Conservation (phyloP, 768 basidiomycete species). For the Lentinus brumalis region DNA sequence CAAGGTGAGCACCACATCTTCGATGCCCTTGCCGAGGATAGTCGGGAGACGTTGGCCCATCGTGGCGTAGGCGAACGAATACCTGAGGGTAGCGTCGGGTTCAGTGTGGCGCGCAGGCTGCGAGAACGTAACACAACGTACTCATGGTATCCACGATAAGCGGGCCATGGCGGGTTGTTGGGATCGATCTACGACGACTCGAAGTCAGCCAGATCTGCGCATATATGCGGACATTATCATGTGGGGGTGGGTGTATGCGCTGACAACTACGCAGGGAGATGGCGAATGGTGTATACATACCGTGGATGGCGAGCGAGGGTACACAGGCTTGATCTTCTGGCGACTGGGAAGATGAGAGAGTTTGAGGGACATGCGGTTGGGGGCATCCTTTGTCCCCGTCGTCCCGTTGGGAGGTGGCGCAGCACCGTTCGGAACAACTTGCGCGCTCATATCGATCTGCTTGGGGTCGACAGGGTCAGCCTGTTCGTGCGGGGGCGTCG, state of each 20-base stretch:
- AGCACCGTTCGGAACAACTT: conserved; percentile 19
- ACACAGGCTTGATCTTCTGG: conserved; percentile 69
- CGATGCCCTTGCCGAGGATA: conserved; percentile 94
- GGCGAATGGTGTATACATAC: conserved; percentile 38
- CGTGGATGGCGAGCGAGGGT: conserved; percentile 75
- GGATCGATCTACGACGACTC: conserved; percentile 59
- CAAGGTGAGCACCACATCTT: conserved; percentile 85
- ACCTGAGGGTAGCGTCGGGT: conserved; percentile 48
- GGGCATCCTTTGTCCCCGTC: conserved; percentile 30
- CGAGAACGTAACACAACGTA: not conserved
- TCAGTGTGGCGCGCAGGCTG: not conserved
- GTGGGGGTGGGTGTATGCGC: not conserved
- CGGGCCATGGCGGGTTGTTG: conserved; percentile 83
- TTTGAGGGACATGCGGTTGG: conserved; percentile 67
- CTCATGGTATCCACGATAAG: conserved; percentile 67
- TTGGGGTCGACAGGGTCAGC: conserved; percentile 20
- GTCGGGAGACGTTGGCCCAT: conserved; percentile 97
- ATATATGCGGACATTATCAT: not conserved
- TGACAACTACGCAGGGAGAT: not conserved
- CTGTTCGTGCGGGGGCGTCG: conserved; percentile 29
- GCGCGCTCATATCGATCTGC: conserved; percentile 6
- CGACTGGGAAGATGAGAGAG: conserved; percentile 76
- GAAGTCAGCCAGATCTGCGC: conserved; percentile 1
- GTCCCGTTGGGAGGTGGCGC: conserved; percentile 24
- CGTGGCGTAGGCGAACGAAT: conserved; percentile 86